Base-by-base conservation (phyloP, 345 rosid species). In the Rhizophora apiculata region DNA sequence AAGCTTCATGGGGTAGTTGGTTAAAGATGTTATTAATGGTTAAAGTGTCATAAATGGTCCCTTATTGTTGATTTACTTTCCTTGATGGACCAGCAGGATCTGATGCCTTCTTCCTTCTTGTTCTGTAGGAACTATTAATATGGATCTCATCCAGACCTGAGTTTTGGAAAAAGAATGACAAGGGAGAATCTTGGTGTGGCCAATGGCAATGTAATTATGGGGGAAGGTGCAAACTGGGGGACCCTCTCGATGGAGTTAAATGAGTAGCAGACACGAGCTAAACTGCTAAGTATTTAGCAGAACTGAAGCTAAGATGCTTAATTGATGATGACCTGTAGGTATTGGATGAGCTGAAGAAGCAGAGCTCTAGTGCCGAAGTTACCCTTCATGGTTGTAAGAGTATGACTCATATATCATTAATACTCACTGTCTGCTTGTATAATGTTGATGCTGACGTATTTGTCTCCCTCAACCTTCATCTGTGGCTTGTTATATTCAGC, bases 71-170 rank as follows among this genome's bases (percentile, higher is more conserved):
- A 26, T 29, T 52, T 63, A 9, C 56, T 36, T 62, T 51, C 48
- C 7, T n/a, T 51, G 29, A 59, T 31, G 39, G 32, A 6, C 31
- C 49, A 68, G 63, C 61, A 36, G 18, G 43, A 73, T 64, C 51
- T 72, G 27, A 24, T 62, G 18, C 32, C 26, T 65, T 71, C 39
- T 49, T 1, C 1, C 36, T 57, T 62, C 63, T 49, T n/a, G 8
- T 27, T 55, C 18, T 72, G 19, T 72, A 91, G 96, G 99, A 58
- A 95, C 97, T 57, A 95, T 90, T 75, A 97, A 92, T 84, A 92
- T 95, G 96, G 97, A 90, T 81, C 91, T 92, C 79, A 92, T 92
- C 29, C 92, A 85, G 46, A 95, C 99, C 37, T 98, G 96, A 80
- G 92, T 92, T 52, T 95, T 96, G 18, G 92, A 96, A 32, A 92